Evolutionary conservation across 179 eudicot genomes (phyloP).

Genomic region (Spinacia oleracea): DNA sequence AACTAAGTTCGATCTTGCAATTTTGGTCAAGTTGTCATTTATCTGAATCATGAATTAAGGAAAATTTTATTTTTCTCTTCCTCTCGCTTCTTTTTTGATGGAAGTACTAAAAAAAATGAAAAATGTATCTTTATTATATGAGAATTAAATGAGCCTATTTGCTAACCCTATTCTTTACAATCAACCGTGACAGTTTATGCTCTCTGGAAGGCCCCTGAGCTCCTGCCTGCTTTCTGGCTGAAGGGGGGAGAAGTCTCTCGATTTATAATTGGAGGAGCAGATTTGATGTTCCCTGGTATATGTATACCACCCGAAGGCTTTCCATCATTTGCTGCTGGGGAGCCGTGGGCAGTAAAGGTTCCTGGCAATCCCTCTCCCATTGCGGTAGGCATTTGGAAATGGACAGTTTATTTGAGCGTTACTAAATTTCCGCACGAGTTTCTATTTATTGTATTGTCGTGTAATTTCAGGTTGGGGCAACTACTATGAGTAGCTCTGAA

Average conservation of each 20-base stretch:
- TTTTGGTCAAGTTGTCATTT: neutral
- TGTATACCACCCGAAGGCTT: conserved; percentile 68
- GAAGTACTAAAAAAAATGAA: neutral
- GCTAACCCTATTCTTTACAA: conserved; percentile 8
- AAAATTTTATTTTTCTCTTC: neutral
- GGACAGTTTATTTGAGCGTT: neutral
- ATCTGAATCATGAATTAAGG: neutral
- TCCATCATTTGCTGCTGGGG: conserved; percentile 76
- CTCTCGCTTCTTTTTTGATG: neutral
- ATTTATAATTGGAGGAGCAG: conserved; percentile 87
- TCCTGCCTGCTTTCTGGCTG: conserved; percentile 75
- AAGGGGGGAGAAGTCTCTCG: conserved; percentile 98
- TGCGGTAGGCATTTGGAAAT: conserved; percentile 49
- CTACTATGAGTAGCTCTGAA: conserved; percentile 79
- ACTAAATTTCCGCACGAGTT: neutral
- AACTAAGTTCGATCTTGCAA: neutral
- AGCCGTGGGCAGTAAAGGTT: conserved; percentile 89
- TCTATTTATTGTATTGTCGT: conserved; percentile 4
- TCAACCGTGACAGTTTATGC: conserved; percentile 66
- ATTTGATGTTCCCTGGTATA: conserved; percentile 97
- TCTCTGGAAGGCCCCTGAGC: conserved; percentile 88
- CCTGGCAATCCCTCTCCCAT: conserved; percentile 88
- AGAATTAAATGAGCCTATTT: conserved; percentile 2
- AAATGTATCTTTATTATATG: neutral
- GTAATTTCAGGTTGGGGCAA: conserved; percentile 73